These are phyloP conservation scores for Aspergillus sp. DNA, from an alignment of 2,329 filamentous ascomycete genomes.

Conservation along the genomic window DNA sequence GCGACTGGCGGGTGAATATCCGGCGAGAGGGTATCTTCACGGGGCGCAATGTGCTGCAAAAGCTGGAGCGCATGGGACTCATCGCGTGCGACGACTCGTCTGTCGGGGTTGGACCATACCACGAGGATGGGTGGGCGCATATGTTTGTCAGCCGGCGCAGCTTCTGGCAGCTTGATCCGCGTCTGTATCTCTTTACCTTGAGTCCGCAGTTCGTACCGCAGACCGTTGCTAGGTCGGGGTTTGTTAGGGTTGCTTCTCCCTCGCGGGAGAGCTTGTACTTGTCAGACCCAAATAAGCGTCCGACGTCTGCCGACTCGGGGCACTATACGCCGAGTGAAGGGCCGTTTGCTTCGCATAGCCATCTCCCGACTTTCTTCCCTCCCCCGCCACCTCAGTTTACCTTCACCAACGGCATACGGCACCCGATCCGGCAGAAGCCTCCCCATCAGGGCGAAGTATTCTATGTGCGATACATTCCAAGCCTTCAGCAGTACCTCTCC, in stretches of 20 bases:
- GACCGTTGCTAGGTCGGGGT: constrained; percentile 56
- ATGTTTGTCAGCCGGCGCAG: constrained; percentile 81
- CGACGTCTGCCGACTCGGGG: constrained; percentile 13
- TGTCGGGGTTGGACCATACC: constrained; percentile 66
- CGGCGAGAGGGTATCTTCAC: constrained; percentile 87
- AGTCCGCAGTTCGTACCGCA: constrained; percentile 61
- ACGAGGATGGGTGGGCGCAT: constrained; percentile 69
- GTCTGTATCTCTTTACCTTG: constrained; percentile 85
- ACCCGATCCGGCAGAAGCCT: constrained; percentile 86
- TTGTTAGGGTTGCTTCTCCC: constrained; percentile 56
- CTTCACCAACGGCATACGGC: constrained; percentile 76
- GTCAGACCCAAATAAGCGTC: constrained; percentile 10
- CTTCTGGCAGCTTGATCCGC: constrained; percentile 91
- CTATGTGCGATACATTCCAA: constrained; percentile 85
- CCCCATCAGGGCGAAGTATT: constrained; percentile 89
- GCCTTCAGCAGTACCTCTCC: constrained; percentile 79
- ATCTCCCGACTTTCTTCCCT: constrained; percentile 89
- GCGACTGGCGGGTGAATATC: constrained; percentile 85
- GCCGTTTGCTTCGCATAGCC: constrained; percentile 59
- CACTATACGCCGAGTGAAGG: constrained; percentile 36
- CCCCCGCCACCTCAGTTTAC: constrained; percentile 81
- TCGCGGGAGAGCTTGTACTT: constrained; percentile 36
- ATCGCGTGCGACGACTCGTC: constrained; percentile 75
- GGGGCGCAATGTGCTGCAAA: constrained; percentile 79
- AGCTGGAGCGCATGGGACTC: constrained; percentile 91